Evolutionary conservation across 495 filamentous ascomycete species (phyloP).

Genomic region (Neurospora sp.): DNA sequence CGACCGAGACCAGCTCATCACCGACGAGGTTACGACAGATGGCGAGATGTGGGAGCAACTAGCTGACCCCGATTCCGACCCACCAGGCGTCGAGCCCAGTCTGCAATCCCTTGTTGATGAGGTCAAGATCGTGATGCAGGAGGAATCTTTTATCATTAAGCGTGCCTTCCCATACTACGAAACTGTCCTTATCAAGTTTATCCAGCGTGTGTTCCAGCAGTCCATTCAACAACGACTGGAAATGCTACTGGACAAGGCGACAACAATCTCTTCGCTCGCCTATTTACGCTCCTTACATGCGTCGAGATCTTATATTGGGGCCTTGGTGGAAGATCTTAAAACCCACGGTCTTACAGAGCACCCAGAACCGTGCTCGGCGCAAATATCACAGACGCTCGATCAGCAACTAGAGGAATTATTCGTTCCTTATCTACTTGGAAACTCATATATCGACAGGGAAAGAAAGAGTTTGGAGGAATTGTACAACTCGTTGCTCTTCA

Average conservation of each 20-base stretch:
- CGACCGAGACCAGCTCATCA: constrained; percentile 77
- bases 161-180: constrained; percentile 94
- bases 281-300: constrained; percentile 88
- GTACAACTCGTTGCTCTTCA: constrained; percentile 87
- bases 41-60: constrained; percentile 80
- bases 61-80: constrained; percentile 87
- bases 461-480: constrained; percentile 82
- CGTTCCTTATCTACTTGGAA: constrained; percentile 87
- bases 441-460: constrained; percentile 93
- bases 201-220: constrained; percentile 95
- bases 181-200: constrained; percentile 79
- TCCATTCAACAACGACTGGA: constrained; percentile 93
- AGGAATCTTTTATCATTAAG: constrained; percentile 92
- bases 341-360: constrained; percentile 90
- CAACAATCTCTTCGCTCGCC: constrained; percentile 78
- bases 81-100: constrained; percentile 83
- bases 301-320: constrained; percentile 72
- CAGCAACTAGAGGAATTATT: constrained; percentile 96
- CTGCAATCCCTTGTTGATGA: constrained; percentile 87
- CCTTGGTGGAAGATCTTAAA: constrained; percentile 86
- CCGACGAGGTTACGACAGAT: constrained; percentile 78
- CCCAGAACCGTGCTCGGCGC: constrained; percentile 80
- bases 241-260: constrained; percentile 91
- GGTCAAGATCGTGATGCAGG: constrained; percentile 90
- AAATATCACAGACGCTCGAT: constrained; percentile 76